phyloP scores from a whole-genome alignment of 73 alveolate species.

The Uronychia setigera region DNA sequence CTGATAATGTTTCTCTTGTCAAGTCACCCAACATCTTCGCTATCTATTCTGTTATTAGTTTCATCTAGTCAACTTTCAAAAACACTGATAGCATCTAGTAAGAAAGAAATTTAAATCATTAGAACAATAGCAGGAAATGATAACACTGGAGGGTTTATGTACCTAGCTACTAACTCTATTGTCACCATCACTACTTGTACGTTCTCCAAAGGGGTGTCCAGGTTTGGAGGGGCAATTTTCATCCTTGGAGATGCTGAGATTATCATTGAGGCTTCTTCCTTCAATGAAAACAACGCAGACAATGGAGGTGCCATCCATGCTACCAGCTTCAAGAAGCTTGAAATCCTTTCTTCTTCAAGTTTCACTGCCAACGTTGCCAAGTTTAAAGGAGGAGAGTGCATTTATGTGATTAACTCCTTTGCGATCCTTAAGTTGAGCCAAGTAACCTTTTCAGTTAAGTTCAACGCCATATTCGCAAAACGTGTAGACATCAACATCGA shows the following conservation, averaged over 20 bases:
- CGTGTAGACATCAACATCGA: slow-evolving; percentile 1
- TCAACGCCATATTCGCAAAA: slow-evolving; percentile 16
- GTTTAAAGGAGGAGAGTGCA: slow-evolving; percentile 35
- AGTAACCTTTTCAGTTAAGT: background rate
- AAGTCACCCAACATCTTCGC: slow-evolving; percentile 5
- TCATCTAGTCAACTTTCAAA: slow-evolving; percentile 8
- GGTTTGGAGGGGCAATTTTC: slow-evolving; percentile 32
- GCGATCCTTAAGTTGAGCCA: background rate
- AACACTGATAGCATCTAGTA: slow-evolving; percentile 4
- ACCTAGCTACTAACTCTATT: slow-evolving; percentile 10
- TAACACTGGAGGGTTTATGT: slow-evolving; percentile 41
- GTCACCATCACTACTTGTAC: slow-evolving; percentile 8
- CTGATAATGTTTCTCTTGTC: background rate
- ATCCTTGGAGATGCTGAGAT: slow-evolving; percentile 33
- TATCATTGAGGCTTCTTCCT: background rate
- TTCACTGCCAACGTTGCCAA: slow-evolving; percentile 12
- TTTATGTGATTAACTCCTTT: slow-evolving; percentile 32
- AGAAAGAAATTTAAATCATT: background rate
- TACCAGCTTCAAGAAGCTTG: slow-evolving; percentile 6
- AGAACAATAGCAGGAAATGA: background rate
- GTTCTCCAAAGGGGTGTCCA: slow-evolving; percentile 9
- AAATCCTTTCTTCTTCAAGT: background rate
- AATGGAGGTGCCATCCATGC: slow-evolving; percentile 45
- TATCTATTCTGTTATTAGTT: background rate
- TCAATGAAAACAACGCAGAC: slow-evolving; percentile 4